A percentile compares a stretch with the other conserved stretches of the same genome.
Evolutionary conservation across 768 basidiomycete species (phyloP).

Genomic region (Coprinellus micaceus): DNA sequence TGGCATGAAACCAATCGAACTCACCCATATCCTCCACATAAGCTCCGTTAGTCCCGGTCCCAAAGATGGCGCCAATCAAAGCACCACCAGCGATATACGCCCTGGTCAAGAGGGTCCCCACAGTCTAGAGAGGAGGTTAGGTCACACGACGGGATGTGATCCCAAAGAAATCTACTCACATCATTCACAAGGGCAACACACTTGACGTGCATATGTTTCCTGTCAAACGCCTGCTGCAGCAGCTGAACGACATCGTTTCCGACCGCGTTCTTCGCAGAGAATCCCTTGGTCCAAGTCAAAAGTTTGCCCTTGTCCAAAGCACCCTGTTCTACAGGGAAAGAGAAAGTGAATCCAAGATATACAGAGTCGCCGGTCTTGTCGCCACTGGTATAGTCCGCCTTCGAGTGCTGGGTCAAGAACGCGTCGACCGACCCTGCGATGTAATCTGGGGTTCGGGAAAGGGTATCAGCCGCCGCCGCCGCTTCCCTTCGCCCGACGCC

Average conservation of each 20-base stretch:
- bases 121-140: constrained; percentile 56
- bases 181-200: constrained; percentile 94
- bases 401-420: constrained; percentile 69
- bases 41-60: constrained; percentile 97
- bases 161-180: constrained; percentile 41
- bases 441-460: constrained; percentile 61
- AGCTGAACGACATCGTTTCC: constrained; percentile 88
- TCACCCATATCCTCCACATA: constrained; percentile 81
- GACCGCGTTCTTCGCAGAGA: constrained; percentile 84
- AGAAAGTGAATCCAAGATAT: constrained; percentile 89
- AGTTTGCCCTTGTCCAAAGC: constrained; percentile 88
- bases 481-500: constrained; percentile 7
- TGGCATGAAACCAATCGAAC: constrained; percentile 11
- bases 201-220: constrained; percentile 87
- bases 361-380: constrained; percentile 32
- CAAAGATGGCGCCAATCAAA: constrained; percentile 88
- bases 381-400: constrained; percentile 39
- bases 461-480: constrained; percentile 4
- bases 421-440: constrained; percentile 95
- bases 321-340: constrained; percentile 96
- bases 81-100: constrained; percentile 94
- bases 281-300: constrained; percentile 95
- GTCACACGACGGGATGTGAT: constrained; percentile 1
- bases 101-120: constrained; percentile 88
- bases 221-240: constrained; percentile 87